Conservation (phyloP, 805 yeast species). For the Grigorovia jiainica region DNA sequence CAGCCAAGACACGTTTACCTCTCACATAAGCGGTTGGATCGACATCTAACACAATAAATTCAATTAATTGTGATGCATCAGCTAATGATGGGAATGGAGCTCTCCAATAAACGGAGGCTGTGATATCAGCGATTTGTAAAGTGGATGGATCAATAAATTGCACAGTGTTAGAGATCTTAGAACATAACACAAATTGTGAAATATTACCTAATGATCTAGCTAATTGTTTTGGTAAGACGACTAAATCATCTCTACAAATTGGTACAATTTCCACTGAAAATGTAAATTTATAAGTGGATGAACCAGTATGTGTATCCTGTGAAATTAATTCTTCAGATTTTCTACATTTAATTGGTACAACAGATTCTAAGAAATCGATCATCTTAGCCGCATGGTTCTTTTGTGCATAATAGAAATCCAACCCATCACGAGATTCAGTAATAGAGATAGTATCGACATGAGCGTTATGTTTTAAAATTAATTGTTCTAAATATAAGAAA, state of each 20-base stretch:
- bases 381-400: constrained; percentile 88
- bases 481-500: constrained; percentile 87
- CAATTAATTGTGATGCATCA: constrained; percentile 66
- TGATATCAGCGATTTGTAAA: constrained; percentile 66
- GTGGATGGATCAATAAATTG: constrained; percentile 84
- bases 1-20: constrained; percentile 80
- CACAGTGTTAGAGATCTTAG: constrained; percentile 68
- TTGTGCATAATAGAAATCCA: constrained; percentile 85
- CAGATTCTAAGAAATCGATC: constrained; percentile 80
- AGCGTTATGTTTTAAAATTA: constrained; percentile 85
- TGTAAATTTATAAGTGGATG: constrained; percentile 80
- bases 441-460: constrained; percentile 90
- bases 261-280: constrained; percentile 93
- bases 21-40: constrained; percentile 78
- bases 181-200: constrained; percentile 73
- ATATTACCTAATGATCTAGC: constrained; percentile 80
- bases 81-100: constrained; percentile 68
- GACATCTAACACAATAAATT: constrained; percentile 85
- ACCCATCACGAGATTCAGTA: constrained; percentile 86
- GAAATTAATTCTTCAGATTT: constrained; percentile 87
- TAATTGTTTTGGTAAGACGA: constrained; percentile 78
- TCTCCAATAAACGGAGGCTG: constrained; percentile 71
- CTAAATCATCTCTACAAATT: constrained; percentile 92
- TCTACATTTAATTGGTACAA: constrained; percentile 74
- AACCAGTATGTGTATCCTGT: constrained; percentile 85